Evolutionary conservation across 805 yeast species (phyloP), one percentile per base, ranked within the genome.

Genomic region (Teunomyces barrocoloradensis): DNA sequence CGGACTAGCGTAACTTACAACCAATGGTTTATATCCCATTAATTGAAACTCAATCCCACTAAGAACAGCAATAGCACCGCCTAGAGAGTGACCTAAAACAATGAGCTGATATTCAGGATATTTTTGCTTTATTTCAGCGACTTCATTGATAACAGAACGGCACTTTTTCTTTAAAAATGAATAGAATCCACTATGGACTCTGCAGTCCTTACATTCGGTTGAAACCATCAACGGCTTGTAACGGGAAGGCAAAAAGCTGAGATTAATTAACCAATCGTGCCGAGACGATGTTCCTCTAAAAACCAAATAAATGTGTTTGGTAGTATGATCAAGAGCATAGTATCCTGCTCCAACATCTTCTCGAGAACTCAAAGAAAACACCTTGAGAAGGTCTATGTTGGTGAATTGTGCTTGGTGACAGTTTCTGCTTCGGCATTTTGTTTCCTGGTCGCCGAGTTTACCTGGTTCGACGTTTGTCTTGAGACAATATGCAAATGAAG

Each of bases 1-100:
- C 0, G 92, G 89, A 11, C 81, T 76, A 1, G 84, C 94, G 64
- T 68, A 82, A 1, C 86, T 73, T 15, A 85, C 63, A 0, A 84
- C 79, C 34, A 75, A 58, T 0, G 87, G 85, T 6, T 77, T 61
- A 47, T 66, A 67, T 0, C 88, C 89, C 58, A 78, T 52, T 15
- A 80, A 56, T 46, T 75, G 65, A 41, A 84, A 69, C 55, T 87
- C 94, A 18, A 81, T 70, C 0, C 86, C 92, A 6, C 80, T 75
- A 29, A 87, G 64, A 3, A 74, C 64, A 1, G 90, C 84, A 44
- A 85, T 61, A 0, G 91, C 90, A 5, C 84, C 95, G 3, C 90
- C 91, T 36, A 87, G 64, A 0, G 94, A 87, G 63, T 88, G 96
- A 0, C 95, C 95, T 1, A 82, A 69, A 1, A 84, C 72, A 1